These are phyloP conservation scores for Ramaria rubella DNA, from an alignment of 768 basidiomycete species.

Conservation along the genomic window DNA sequence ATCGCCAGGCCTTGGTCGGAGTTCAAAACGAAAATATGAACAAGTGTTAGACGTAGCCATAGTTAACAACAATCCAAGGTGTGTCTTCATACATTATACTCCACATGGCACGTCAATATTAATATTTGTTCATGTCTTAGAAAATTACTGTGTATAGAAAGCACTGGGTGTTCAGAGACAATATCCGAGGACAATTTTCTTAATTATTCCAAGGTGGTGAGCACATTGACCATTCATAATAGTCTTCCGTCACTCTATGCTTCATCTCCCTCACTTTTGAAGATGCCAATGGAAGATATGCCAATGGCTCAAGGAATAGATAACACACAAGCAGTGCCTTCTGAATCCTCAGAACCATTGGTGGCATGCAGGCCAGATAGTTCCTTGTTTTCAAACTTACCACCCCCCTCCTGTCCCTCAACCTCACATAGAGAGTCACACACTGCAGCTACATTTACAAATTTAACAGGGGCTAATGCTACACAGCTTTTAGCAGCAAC, in stretches of 20 bases:
- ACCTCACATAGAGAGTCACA: too few species aligned
- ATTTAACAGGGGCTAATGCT: background rate
- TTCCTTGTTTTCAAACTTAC: background rate
- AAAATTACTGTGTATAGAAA: background rate
- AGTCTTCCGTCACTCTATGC: background rate
- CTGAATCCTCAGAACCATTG: background rate
- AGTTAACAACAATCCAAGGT: too few species aligned
- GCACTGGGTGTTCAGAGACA: background rate
- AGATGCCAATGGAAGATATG: background rate
- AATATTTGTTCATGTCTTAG: background rate
- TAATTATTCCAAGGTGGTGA: too few species aligned
- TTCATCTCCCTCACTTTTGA: background rate
- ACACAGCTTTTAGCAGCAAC: background rate
- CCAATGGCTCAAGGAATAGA: background rate
- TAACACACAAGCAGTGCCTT: background rate
- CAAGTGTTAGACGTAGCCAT: background rate
- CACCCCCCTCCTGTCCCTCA: too few species aligned
- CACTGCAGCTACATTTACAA: background rate
- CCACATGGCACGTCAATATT: background rate
- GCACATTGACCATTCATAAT: too few species aligned
- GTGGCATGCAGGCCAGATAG: background rate
- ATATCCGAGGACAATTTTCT: background rate
- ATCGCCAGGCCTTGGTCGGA: background rate
- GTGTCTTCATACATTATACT: background rate
- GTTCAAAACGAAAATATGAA: background rate